Percentiles rank a stretch among this genome's conserved stretches.
phyloP scores from a whole-genome alignment of 768 basidiomycete species.

The Lactarius vividus region DNA sequence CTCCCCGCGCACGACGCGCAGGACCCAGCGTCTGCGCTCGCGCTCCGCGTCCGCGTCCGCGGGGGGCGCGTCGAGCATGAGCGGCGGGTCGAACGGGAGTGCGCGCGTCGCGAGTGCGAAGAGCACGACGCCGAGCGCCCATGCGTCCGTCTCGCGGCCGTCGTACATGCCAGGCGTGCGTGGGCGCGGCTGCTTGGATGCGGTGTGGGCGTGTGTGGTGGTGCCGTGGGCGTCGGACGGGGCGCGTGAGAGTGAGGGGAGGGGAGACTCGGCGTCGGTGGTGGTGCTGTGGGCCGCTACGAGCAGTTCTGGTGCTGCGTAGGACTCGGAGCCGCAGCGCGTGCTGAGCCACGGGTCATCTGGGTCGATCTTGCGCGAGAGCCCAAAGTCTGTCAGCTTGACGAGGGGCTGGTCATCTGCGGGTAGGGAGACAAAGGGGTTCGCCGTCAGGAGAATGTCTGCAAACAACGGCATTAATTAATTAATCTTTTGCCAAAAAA shows the following conservation, averaged over 20 bases:
- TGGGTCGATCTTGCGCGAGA: constrained; percentile 80
- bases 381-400: constrained; percentile 86
- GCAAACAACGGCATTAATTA: background rate
- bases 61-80: constrained; percentile 28
- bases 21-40: constrained; percentile 53
- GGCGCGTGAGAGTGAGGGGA: constrained; percentile 25
- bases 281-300: constrained; percentile 34
- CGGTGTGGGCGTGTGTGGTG: constrained; percentile 1
- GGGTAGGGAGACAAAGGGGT: constrained; percentile 37
- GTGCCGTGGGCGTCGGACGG: constrained; percentile 13
- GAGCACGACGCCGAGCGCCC: constrained; percentile 88
- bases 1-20: constrained; percentile 78
- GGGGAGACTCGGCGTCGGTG: constrained; percentile 27
- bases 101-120: constrained; percentile 69
- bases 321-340: constrained; percentile 85
- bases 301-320: constrained; percentile 78
- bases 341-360: constrained; percentile 62
- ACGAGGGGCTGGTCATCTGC: constrained; percentile 45
- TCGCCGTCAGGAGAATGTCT: constrained; percentile 76
- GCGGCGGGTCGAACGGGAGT: constrained; percentile 62
- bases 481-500: background rate
- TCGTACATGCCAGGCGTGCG: constrained; percentile 59
- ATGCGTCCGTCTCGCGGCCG: constrained; percentile 80
- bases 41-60: constrained; percentile 39
- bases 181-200: constrained; percentile 40